Conservation (phyloP, 805 yeast species). For the Candida orba region DNA sequence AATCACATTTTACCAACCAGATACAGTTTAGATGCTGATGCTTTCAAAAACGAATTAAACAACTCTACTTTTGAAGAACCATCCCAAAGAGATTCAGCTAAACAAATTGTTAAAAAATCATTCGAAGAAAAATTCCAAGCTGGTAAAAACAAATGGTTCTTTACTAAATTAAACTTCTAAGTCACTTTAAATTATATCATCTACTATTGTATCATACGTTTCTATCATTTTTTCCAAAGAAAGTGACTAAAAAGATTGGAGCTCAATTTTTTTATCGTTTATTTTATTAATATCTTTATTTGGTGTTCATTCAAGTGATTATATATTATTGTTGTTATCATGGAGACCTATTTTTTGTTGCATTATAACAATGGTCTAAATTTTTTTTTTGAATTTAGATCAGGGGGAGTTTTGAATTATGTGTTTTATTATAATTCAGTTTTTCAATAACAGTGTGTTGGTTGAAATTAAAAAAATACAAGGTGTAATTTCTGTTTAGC, state of each 20-base stretch:
- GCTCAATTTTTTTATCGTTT: slow-evolving; percentile 5
- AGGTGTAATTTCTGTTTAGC: slow-evolving; percentile 6
- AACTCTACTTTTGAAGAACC: slow-evolving; percentile 96
- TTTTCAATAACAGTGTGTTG: background rate
- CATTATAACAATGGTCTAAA: slow-evolving; percentile 8
- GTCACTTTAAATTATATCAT: slow-evolving; percentile 34
- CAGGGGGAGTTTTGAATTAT: slow-evolving; percentile 4
- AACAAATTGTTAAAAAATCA: slow-evolving; percentile 97
- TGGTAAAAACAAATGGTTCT: slow-evolving; percentile 99
- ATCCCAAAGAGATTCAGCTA: slow-evolving; percentile 97
- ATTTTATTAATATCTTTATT: slow-evolving; percentile 6
- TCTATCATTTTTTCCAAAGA: background rate
- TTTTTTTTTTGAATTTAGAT: slow-evolving; percentile 8
- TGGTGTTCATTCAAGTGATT: slow-evolving; percentile 11
- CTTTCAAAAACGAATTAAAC: slow-evolving; percentile 85
- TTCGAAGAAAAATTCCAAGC: slow-evolving; percentile 99
- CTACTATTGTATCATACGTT: slow-evolving; percentile 5
- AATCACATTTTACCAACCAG: slow-evolving; percentile 99
- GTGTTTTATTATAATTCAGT: background rate
- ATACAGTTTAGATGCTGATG: slow-evolving; percentile 95
- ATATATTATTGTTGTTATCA: slow-evolving; percentile 6
- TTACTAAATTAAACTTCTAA: slow-evolving; percentile 92
- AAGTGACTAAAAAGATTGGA: background rate
- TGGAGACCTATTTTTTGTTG: slow-evolving; percentile 3
- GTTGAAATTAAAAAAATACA: slow-evolving; percentile 3